Evolutionary conservation across 345 rosid species (phyloP).

Genomic region (Clausena lansium): DNA sequence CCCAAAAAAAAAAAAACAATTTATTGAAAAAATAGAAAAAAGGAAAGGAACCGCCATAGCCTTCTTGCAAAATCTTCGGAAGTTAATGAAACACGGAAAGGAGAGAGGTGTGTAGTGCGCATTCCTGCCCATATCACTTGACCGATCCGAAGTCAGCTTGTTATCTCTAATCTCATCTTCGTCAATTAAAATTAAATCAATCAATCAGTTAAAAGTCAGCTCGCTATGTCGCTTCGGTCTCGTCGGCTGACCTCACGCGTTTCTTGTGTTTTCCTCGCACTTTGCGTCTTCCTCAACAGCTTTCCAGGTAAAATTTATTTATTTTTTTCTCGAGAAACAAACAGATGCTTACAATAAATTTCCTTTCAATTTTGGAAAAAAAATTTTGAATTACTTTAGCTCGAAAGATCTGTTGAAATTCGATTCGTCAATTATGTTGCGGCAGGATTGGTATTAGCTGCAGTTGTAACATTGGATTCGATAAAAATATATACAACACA

Average conservation of each 20-base stretch:
- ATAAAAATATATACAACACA: slow-evolving; percentile 49
- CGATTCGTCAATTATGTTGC: no score
- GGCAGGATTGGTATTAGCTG: slow-evolving; percentile 45
- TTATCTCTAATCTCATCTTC: not conserved
- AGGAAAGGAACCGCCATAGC: not conserved
- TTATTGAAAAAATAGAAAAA: not conserved
- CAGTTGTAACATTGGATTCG: slow-evolving; percentile 53
- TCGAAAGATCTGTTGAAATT: not conserved
- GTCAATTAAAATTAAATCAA: not conserved
- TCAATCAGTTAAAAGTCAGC: not conserved
- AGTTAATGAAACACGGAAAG: not conserved
- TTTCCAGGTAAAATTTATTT: slow-evolving; percentile 30
- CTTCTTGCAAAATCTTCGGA: not conserved
- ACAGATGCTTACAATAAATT: not conserved
- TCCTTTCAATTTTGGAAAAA: not conserved
- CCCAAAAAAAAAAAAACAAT: not conserved
- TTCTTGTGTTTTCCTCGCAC: slow-evolving; percentile 9
- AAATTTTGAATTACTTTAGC: not conserved
- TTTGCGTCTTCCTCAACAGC: slow-evolving; percentile 25
- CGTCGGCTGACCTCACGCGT: not conserved
- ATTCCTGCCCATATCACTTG: slow-evolving; percentile 12
- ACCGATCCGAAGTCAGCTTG: not conserved
- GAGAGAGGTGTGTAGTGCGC: slow-evolving; percentile 23
- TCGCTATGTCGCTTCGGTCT: slow-evolving; percentile 13
- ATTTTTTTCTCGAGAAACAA: slow-evolving; percentile 3